phyloP scores from a whole-genome alignment of 2,329 filamentous ascomycete genomes.

The Sclerotinia subarctica region DNA sequence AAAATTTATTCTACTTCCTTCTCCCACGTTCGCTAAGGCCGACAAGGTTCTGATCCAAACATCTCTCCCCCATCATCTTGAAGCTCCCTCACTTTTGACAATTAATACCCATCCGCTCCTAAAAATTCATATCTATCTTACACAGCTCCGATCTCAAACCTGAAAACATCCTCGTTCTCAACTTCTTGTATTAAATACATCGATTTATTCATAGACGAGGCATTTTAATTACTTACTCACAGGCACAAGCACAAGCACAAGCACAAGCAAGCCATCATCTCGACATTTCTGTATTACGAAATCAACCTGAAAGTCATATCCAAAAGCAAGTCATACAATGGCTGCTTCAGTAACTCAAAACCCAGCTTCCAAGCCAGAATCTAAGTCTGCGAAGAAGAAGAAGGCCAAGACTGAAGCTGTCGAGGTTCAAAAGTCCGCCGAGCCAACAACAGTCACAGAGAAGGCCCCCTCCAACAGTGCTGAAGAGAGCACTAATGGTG shows the following conservation, averaged over 20 bases:
- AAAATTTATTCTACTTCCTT: slow-evolving; percentile 17
- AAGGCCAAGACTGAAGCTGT: slow-evolving; percentile 56
- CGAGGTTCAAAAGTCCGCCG: slow-evolving; percentile 46
- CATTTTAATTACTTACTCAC: neutral
- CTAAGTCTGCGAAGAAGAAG: slow-evolving; percentile 69
- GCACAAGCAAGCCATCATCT: neutral
- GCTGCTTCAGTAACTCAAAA: slow-evolving; percentile 62
- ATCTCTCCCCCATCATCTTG: slow-evolving; percentile 8
- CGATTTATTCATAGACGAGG: neutral
- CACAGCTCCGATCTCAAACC: neutral
- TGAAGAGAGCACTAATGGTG: slow-evolving; percentile 40
- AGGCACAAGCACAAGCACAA: neutral
- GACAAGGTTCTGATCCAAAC: slow-evolving; percentile 20
- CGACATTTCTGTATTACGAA: slow-evolving; percentile 20
- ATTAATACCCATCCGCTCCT: neutral
- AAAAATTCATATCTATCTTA: slow-evolving; percentile 1
- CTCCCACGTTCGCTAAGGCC: slow-evolving; percentile 22
- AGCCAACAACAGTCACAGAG: slow-evolving; percentile 50
- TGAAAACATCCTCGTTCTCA: neutral
- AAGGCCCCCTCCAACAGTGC: slow-evolving; percentile 49
- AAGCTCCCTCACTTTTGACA: slow-evolving; percentile 11
- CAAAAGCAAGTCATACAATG: slow-evolving; percentile 47
- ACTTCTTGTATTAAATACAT: neutral
- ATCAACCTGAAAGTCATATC: neutral
- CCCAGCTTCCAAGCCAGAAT: slow-evolving; percentile 57